These are phyloP conservation scores for Tolypocladium ophioglossoides DNA, from an alignment of 2,329 filamentous ascomycete genomes.

Conservation along the genomic window DNA sequence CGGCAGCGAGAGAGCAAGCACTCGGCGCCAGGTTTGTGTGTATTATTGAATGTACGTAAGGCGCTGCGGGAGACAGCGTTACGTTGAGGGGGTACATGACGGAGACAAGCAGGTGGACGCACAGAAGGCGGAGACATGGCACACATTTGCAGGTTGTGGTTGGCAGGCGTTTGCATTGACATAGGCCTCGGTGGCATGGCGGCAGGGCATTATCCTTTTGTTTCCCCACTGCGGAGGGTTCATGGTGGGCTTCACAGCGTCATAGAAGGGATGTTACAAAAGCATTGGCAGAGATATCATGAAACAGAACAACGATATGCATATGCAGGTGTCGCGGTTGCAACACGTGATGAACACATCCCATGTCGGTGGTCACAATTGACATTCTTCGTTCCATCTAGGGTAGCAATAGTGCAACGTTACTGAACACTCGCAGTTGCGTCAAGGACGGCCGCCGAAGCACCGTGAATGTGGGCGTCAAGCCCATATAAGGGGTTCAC, in stretches of 20 bases:
- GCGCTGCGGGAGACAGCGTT: not conserved
- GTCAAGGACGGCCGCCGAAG: too few species aligned
- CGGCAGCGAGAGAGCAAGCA: not conserved
- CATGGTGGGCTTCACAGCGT: constrained; percentile 3
- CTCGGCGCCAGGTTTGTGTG: not conserved
- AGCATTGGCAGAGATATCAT: constrained; percentile 10
- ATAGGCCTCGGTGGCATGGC: constrained; percentile 1
- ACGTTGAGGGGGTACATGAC: not conserved
- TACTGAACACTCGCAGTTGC: too few species aligned
- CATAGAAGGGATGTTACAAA: constrained; percentile 11
- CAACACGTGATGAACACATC: too few species aligned
- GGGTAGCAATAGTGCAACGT: too few species aligned
- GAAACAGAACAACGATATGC: not conserved
- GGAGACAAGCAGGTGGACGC: not conserved
- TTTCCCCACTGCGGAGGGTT: not conserved
- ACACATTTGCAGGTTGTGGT: not conserved
- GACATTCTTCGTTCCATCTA: too few species aligned
- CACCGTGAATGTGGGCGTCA: too few species aligned
- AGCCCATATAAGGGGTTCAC: too few species aligned
- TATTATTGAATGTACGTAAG: not conserved
- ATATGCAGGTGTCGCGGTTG: not conserved
- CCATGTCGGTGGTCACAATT: too few species aligned
- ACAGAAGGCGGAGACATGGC: not conserved
- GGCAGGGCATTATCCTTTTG: not conserved
- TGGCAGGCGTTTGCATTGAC: constrained; percentile 3